Evolutionary conservation across 352 stramenopile species (phyloP), one percentile per base, ranked within the genome.

Genomic region (Peronosclerospora sorghi): DNA sequence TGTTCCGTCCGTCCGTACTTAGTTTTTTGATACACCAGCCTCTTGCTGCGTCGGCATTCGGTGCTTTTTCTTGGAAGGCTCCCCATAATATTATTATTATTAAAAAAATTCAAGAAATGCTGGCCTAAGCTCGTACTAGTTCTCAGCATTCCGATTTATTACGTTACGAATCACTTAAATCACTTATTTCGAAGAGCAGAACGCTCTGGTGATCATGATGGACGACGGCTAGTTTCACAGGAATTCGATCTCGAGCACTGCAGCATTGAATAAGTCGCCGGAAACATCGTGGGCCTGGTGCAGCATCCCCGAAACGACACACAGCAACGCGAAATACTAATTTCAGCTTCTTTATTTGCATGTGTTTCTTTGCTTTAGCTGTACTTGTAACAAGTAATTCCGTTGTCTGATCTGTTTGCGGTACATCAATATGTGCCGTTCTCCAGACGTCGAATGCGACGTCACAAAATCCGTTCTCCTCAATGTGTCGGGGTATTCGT

Each of bases 361-460:
- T 63, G 13, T 61, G 62, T 27, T 52, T 73, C 26, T 51, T 44
- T 26, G 34, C 45, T n/a, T 48, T 65, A 12, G 44, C 32, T 48
- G 21, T 20, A 15, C 1, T 10, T 15, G 23, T 14, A 18, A 17
- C 14, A 12, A 32, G n/a, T 14, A 9, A 18, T 13, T 48, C 15
- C 17, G 42, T 41, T 48, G 40, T 29, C 28, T 26, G 19, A 8
- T 27, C n/a, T 28, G 14, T 18, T 9, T 40, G 30, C 23, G 39
- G 35, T 2, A 38, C 19, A 13, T 39, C 28, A 15, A 52, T 44
- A 20, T 45, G 54, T 19, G 56, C 38, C 4, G 63, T 59, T 50
- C 78, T 75, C 59, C 64, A 86, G 38, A 83, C 73, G 35, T 86
- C 68, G 36, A 75, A 83, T 2, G 69, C 56, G 9, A 75, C 56